Evolutionary conservation across 2,329 filamentous ascomycete species (phyloP), one percentile per base, ranked within the genome.

Genomic region (Aspergillus jensenii): DNA sequence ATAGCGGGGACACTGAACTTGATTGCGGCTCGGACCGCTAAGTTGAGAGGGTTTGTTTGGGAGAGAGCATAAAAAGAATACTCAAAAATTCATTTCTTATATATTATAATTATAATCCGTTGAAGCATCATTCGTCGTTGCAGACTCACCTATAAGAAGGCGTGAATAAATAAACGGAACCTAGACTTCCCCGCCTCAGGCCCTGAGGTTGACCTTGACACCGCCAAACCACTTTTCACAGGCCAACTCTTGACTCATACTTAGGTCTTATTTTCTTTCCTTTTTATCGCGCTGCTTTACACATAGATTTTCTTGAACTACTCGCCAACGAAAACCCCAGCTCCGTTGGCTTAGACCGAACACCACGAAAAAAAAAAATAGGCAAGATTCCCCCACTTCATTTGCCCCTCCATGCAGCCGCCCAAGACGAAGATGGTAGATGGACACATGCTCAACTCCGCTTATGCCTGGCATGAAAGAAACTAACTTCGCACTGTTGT

Each of bases 1-100:
- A 58, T 81, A 17, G 64, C 76, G 6, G 82, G 81, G 27, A 69
- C 69, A 25, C 53, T 72, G n/a, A 69, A 79, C 3, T 64, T 83
- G 60, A 50, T 76, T 17, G 72, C 68, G 15, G 75, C 79, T 7
- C 73, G 80, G 56, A 62, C 76, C 44, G 69, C 68, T 6, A 76
- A 74, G 55, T 67, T 73, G 41, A 76, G 74, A 6, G 40, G 40
- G 17, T 67, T 70, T 61, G 69, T 64, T 40, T 65, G 73, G 65
- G 67, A 63, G 9, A 73, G 72, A 49, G 74, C 72, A 25, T 77
- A 61, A 69, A 9, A 23, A 6, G 15, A 2, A 27, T 11, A 9
- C 27, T 31, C 27, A 31, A 31, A 8, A 21, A 8, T n/a, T 39
- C 6, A 48, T 39, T 35, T 35, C 15, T n/a, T 21, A 39, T 51